These are phyloP conservation scores for Leccinum truebloodii DNA, from an alignment of 768 basidiomycete genomes.

Conservation along the genomic window DNA sequence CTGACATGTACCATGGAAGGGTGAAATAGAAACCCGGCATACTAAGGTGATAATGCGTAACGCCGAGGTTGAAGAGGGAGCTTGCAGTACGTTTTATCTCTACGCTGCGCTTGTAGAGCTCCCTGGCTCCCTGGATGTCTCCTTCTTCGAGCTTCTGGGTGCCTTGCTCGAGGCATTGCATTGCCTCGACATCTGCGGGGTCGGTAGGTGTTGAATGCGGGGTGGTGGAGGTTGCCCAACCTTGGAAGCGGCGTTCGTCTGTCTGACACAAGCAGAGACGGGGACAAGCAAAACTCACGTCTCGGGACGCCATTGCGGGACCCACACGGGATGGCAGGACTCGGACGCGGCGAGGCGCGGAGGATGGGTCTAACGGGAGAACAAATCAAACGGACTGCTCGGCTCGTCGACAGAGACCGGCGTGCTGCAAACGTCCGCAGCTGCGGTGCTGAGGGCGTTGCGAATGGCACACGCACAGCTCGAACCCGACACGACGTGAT, in stretches of 20 bases:
- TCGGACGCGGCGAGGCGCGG: slow-evolving; percentile 10
- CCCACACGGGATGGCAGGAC: slow-evolving; percentile 9
- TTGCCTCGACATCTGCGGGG: slow-evolving; percentile 79
- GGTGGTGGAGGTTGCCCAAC: slow-evolving; percentile 80
- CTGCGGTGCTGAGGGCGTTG: slow-evolving; percentile 27
- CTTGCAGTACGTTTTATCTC: slow-evolving; percentile 80
- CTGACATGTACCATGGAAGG: slow-evolving; percentile 18
- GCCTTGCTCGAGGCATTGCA: slow-evolving; percentile 78
- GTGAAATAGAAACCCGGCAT: slow-evolving; percentile 32
- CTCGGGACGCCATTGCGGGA: slow-evolving; percentile 16
- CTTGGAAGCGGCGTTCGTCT: slow-evolving; percentile 29
- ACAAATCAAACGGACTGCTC: slow-evolving; percentile 18
- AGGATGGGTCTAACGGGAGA: slow-evolving; percentile 20
- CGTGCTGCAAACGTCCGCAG: slow-evolving; percentile 23
- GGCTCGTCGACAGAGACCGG: slow-evolving; percentile 27
- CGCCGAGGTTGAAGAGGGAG: slow-evolving; percentile 85
- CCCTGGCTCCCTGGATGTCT: slow-evolving; percentile 77
- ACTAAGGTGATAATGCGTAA: slow-evolving; percentile 90
- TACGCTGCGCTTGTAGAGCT: slow-evolving; percentile 73
- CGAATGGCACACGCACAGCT: slow-evolving; percentile 16
- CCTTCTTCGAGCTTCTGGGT: slow-evolving; percentile 86
- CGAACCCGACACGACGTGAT: slow-evolving; percentile 7
- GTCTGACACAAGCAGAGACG: slow-evolving; percentile 4
- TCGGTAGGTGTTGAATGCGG: slow-evolving; percentile 81
- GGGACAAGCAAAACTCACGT: slow-evolving; percentile 30